Percentiles rank a stretch among this genome's conserved stretches.
phyloP scores from a whole-genome alignment of 225 moss, liverwort and hornwort species.

The Straminergon stramineum region DNA sequence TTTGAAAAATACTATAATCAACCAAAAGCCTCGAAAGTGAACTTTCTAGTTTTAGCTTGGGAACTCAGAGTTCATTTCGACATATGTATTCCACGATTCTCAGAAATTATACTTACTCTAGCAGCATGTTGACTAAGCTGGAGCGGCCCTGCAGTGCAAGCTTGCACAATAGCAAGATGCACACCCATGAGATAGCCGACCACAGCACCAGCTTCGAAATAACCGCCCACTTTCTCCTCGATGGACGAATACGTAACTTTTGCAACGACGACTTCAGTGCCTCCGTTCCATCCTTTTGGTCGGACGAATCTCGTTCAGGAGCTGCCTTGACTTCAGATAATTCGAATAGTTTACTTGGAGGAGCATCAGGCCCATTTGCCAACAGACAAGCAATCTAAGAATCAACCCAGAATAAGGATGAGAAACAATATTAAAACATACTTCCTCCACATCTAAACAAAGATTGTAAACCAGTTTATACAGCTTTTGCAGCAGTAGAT shows the following conservation, averaged over 20 bases:
- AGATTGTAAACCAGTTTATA: slow-evolving; percentile 8
- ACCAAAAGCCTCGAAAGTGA: background rate
- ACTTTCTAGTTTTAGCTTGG: background rate
- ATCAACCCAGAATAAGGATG: background rate
- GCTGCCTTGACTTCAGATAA: slow-evolving; percentile 1
- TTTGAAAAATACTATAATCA: background rate
- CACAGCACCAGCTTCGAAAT: slow-evolving; percentile 46
- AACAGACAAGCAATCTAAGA: slow-evolving; percentile 60
- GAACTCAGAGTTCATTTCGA: background rate
- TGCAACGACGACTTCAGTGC: background rate
- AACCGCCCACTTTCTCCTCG: slow-evolving; percentile 29
- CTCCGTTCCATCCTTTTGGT: slow-evolving; percentile 5
- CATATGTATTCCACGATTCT: background rate
- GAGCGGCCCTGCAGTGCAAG: slow-evolving; percentile 57
- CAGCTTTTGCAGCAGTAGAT: background rate
- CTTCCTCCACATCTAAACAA: background rate
- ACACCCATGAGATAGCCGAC: slow-evolving; percentile 70
- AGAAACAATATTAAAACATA: background rate
- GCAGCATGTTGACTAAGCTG: slow-evolving; percentile 57
- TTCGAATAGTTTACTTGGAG: slow-evolving; percentile 66
- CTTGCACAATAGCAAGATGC: slow-evolving; percentile 67
- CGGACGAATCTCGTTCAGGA: background rate
- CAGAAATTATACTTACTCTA: slow-evolving; percentile 41
- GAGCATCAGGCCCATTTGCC: slow-evolving; percentile 64
- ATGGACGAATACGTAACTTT: background rate